phyloP scores from a whole-genome alignment of 2,329 filamentous ascomycete genomes.

The Colletotrichum sp. region DNA sequence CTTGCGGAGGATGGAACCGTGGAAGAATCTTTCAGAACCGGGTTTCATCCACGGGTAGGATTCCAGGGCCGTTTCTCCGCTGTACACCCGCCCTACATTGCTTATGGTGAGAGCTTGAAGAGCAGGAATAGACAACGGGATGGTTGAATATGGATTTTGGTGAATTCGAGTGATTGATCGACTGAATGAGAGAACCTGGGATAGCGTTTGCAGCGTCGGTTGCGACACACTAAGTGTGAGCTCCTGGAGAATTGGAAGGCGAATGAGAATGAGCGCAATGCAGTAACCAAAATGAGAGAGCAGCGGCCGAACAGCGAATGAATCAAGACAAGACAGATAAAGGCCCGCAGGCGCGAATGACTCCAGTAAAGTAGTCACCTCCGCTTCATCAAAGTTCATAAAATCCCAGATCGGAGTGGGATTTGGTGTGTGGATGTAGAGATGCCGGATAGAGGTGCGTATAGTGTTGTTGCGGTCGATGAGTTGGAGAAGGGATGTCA shows the following conservation, averaged over 20 bases:
- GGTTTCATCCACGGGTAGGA: background rate
- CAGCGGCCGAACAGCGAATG: accelerated
- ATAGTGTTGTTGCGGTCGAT: background rate
- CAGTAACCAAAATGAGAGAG: background rate
- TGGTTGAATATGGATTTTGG: accelerated
- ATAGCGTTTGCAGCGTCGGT: accelerated
- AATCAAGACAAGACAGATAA: accelerated
- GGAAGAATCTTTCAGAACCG: background rate
- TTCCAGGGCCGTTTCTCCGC: background rate
- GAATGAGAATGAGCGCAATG: background rate
- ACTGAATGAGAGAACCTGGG: background rate
- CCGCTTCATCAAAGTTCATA: background rate
- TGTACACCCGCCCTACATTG: accelerated
- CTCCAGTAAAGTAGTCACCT: background rate
- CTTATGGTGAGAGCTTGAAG: background rate
- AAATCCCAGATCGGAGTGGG: background rate
- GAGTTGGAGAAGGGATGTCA: background rate
- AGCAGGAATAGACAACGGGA: background rate
- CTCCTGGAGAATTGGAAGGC: background rate
- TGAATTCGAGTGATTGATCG: background rate
- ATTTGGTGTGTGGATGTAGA: background rate
- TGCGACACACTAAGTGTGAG: background rate
- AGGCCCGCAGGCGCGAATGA: background rate
- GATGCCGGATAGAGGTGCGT: background rate
- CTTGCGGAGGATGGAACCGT: accelerated